Evolutionary conservation across 352 stramenopile species (phyloP), one percentile per base, ranked within the genome.

Genomic region (Pythium sp.): DNA sequence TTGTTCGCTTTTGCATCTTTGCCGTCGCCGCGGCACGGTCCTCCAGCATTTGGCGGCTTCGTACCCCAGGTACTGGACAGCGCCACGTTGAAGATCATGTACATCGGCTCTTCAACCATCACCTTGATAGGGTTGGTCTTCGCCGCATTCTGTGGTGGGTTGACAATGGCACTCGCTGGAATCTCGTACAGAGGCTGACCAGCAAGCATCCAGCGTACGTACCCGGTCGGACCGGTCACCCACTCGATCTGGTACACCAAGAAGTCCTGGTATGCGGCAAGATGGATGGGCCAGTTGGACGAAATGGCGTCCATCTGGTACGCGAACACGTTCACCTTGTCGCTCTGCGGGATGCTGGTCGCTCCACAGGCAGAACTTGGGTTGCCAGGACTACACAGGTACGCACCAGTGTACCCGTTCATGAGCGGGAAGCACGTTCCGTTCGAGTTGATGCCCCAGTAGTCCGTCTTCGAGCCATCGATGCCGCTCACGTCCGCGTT

Each of bases 71-170:
- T 90, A 32, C 75, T 88, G 22, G 92, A 98, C 59, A 99, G 81
- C 7, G 96, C 96, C 26, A 97, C 97, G 77, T 98, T 99, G 64
- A 98, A 87, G 58, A 99, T 89, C 63, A 98, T 72, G 67, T 98
- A 98, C 81, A 97, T 92, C 0, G 96, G 96, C 72, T 99, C 96
- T 34, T 96, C 86, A 30, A 98, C 85, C 82, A 99, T 98, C 66
- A 91, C 89, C 74, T 82, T 97, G 76, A 76, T 87, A 65, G 83
- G 91, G 87, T 79, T 96, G 66, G 57, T 82, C 57, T 86, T 76
- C 0, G 58, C 53, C 0, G 53, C 57, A 49, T 93, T 78, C 54
- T 93, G 84, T 9, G 82, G 81, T 0, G 74, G 72, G 43, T 77
- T 80, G 9, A 65, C 58, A 22, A 98, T 72, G 26, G 79, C 80